phyloP scores from a whole-genome alignment of 164 flowering plant genomes.

The Stephania yunnanensis region DNA sequence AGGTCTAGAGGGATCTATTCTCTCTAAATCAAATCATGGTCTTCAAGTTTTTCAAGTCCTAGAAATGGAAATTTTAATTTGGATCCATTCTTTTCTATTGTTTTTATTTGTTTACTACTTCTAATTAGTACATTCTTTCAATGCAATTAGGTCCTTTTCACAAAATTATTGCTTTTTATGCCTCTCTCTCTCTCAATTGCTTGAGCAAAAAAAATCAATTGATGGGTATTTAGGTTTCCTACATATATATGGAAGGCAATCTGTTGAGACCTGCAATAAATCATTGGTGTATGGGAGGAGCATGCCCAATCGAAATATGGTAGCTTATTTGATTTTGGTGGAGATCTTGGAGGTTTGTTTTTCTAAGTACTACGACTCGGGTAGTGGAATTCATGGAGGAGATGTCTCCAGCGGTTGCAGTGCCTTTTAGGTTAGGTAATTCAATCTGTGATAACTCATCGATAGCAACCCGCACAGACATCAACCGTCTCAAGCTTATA shows the following conservation, averaged over 20 bases:
- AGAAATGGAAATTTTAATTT: slow-evolving; percentile 7
- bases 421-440: slow-evolving; percentile 41
- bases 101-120: not conserved
- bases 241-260: slow-evolving; percentile 11
- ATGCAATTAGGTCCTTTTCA: not conserved
- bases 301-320: slow-evolving; percentile 15
- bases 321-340: slow-evolving; percentile 18
- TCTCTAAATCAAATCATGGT: not conserved
- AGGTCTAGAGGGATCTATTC: slow-evolving; percentile 9
- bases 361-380: not conserved
- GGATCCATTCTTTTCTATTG: slow-evolving; percentile 15
- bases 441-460: slow-evolving; percentile 29
- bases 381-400: slow-evolving; percentile 43
- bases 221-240: slow-evolving; percentile 5
- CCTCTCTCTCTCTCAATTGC: not conserved
- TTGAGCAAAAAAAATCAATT: not conserved
- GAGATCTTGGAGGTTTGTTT: slow-evolving; percentile 9
- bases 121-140: slow-evolving; percentile 1
- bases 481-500: slow-evolving; percentile 38
- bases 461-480: slow-evolving; percentile 14
- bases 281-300: slow-evolving; percentile 10
- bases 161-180: not conserved
- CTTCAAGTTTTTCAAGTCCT: not conserved
- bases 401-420: slow-evolving; percentile 23
- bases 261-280: not conserved